Conservation (phyloP, 140 eudicot genomes). For the Flaveria floridana region DNA sequence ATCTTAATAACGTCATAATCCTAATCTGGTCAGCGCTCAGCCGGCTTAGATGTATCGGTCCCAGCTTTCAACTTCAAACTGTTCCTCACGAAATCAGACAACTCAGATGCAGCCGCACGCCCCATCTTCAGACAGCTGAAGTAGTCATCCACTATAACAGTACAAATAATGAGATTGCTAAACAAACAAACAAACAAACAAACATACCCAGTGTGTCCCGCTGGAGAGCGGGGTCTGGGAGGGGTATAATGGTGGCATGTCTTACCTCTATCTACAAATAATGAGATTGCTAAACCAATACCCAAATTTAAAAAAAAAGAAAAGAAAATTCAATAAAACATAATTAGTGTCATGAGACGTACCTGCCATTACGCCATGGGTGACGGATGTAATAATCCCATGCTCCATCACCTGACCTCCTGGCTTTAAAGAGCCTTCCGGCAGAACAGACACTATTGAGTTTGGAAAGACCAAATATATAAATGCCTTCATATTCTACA, state of each 20-base stretch:
- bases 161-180: neutral
- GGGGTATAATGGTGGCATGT: no score
- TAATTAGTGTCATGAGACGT: neutral
- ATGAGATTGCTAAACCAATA: neutral
- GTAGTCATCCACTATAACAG: constrained; percentile 68
- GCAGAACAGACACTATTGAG: constrained; percentile 47
- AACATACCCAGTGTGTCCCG: no score
- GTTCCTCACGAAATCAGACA: constrained; percentile 61
- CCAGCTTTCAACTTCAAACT: constrained; percentile 43
- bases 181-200: no score
- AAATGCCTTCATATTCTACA: constrained; percentile 81
- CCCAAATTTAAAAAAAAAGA: no score
- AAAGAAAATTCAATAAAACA: neutral
- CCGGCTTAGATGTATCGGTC: constrained; percentile 44
- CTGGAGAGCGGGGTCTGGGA: no score
- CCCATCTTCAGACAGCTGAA: constrained; percentile 67
- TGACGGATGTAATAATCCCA: constrained; percentile 76
- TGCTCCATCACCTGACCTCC: constrained; percentile 50
- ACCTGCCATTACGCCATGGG: constrained; percentile 90
- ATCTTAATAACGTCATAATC: neutral
- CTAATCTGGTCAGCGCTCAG: neutral
- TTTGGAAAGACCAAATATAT: constrained; percentile 76
- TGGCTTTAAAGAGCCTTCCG: constrained; percentile 40
- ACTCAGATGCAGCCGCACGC: constrained; percentile 67
- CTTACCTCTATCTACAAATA: no score